Conservation (phyloP, 768 basidiomycete genomes). For the Tylopilus subfusipes region DNA sequence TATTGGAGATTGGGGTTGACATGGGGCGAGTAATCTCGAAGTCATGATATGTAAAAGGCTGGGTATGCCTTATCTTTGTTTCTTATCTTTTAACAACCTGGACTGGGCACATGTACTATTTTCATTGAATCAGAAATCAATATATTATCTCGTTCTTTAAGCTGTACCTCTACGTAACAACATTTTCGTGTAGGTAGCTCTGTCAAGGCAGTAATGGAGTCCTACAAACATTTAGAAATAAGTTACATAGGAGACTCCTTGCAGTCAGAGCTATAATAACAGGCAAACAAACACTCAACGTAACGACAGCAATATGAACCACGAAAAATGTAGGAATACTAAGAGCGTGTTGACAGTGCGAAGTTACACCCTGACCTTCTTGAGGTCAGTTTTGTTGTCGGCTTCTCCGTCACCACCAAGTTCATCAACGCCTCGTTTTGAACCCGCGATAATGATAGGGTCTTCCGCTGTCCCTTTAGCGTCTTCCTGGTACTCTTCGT, state of each 20-base stretch:
- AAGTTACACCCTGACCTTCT: conserved; percentile 28
- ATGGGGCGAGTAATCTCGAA: too few species aligned
- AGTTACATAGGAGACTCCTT: conserved; percentile 3
- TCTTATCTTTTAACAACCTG: not conserved
- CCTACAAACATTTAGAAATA: not conserved
- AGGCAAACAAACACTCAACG: not conserved
- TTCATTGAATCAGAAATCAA: too few species aligned
- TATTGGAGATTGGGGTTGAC: too few species aligned
- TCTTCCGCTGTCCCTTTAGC: conserved; percentile 10
- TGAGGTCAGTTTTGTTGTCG: conserved; percentile 9
- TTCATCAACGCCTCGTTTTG: conserved; percentile 27
- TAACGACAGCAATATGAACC: not conserved
- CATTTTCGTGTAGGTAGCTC: too few species aligned
- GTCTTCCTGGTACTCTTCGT: conserved; percentile 17
- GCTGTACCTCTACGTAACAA: too few species aligned
- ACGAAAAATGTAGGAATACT: not conserved
- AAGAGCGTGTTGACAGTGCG: not conserved
- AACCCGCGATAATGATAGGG: conserved; percentile 13
- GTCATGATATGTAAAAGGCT: too few species aligned
- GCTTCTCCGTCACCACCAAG: conserved; percentile 15
- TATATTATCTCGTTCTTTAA: too few species aligned
- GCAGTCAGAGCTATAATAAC: conserved; percentile 6
- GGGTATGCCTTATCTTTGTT: not conserved
- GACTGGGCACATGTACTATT: too few species aligned
- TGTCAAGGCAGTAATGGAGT: not conserved